These are phyloP conservation scores for Lactarius hengduanensis DNA, from an alignment of 768 basidiomycete genomes.

Conservation along the genomic window DNA sequence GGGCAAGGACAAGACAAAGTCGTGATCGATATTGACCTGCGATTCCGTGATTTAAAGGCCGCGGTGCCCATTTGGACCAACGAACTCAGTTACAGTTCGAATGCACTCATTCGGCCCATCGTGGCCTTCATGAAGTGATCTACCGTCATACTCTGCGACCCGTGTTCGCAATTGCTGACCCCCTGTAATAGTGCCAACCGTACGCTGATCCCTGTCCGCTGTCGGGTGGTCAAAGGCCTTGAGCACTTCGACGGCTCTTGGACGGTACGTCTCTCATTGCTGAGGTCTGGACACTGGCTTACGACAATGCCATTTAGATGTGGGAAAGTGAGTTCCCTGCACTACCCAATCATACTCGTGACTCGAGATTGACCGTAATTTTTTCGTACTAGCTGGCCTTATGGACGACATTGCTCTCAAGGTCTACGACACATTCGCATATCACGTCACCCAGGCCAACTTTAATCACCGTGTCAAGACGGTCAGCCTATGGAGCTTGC, in stretches of 20 bases:
- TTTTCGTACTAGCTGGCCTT: constrained; percentile 68
- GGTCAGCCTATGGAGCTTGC: constrained; percentile 92
- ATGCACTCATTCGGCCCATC: constrained; percentile 90
- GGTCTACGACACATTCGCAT: constrained; percentile 89
- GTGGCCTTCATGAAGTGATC: constrained; percentile 96
- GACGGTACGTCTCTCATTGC: constrained; percentile 64
- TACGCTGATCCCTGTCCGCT: constrained; percentile 92
- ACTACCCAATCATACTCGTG: not conserved
- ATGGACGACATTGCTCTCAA: constrained; percentile 89
- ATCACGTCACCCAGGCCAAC: constrained; percentile 90
- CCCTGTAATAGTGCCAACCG: constrained; percentile 69
- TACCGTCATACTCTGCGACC: not conserved
- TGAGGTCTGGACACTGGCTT: constrained; percentile 16
- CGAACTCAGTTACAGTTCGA: constrained; percentile 89
- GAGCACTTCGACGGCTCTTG: constrained; percentile 93
- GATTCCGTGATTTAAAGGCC: constrained; percentile 95
- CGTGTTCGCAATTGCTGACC: constrained; percentile 18
- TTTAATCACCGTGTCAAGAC: constrained; percentile 87
- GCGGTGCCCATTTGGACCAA: constrained; percentile 88
- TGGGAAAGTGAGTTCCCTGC: constrained; percentile 77
- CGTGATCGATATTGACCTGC: constrained; percentile 87
- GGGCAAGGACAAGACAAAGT: constrained; percentile 48
- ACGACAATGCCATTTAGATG: constrained; percentile 49
- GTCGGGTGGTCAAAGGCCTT: constrained; percentile 79
- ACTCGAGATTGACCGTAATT: constrained; percentile 4